Base-by-base conservation (phyloP, 164 flowering plant species). In the Tetracentron sinense region DNA sequence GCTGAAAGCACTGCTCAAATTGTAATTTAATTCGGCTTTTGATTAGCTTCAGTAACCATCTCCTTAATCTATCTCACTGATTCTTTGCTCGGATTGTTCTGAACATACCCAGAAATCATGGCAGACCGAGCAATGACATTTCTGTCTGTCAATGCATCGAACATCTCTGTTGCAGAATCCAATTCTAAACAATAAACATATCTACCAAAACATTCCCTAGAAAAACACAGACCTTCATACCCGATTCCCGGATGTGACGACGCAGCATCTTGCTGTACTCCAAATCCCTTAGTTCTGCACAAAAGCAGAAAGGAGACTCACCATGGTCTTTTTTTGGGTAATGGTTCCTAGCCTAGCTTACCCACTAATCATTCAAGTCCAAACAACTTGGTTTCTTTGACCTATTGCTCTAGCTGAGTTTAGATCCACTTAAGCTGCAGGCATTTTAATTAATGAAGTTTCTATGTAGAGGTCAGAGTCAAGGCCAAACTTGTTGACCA, bases 341-440 rank as follows among this genome's bases (percentile, higher is more conserved):
- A 28, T 46, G 51, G 42, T 38, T 54, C n/a, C n/a, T n/a, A n/a
- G n/a, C 26, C 26, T 46, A 1, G 16, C 54, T 31, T 44, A 64
- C 15, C 54, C 61, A 31, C 31, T 29, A 11, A 64, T 64, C 54
- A 64, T 44, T 27, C 54, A 46, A 56, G 54, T 56, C 68, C 60
- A 64, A 30, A 49, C 47, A 46, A 64, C 61, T 49, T n/a, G 56
- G 57, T 58, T 58, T 52, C 31, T 65, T 20, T 57, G 48, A 50
- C 46, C 50, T 56, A 65, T 65, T 44, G 26, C 19, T 19, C 62
- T 35, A 23, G 62, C 69, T 48, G 56, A 58, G 38, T 25, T n/a
- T n/a, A 50, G 35, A 58, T 65, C 69, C 57, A 62, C 62, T 50
- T 56, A 57, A 31, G 56, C 42, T 23, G 62, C 69, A 58, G 52